Conservation (phyloP, 495 filamentous ascomycete species). For the Xylaria palmicola region DNA sequence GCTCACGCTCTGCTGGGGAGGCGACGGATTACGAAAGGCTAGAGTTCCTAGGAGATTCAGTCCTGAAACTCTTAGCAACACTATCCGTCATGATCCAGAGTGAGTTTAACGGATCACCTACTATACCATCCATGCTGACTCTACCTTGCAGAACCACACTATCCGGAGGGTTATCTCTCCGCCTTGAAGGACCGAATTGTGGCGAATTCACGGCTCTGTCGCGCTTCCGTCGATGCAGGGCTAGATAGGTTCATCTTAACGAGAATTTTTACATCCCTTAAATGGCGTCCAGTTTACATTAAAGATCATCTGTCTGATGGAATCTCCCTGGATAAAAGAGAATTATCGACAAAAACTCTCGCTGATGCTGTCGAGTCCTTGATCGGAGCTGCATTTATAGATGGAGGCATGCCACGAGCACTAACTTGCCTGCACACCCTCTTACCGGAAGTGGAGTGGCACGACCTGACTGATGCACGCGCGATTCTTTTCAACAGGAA, state of each 20-base stretch:
- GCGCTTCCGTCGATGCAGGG: constrained; percentile 59
- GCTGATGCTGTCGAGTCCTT: constrained; percentile 88
- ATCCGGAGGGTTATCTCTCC: constrained; percentile 79
- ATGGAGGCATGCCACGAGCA: constrained; percentile 66
- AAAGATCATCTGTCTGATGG: constrained; percentile 42
- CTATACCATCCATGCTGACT: background rate
- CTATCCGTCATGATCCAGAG: constrained; percentile 62
- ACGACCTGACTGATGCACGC: constrained; percentile 33
- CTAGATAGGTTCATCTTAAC: constrained; percentile 75
- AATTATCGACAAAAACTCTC: constrained; percentile 73
- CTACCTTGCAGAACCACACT: constrained; percentile 51
- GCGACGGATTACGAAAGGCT: constrained; percentile 76
- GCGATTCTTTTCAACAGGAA: constrained; percentile 33
- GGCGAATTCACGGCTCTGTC: constrained; percentile 67
- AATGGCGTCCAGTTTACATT: constrained; percentile 69
- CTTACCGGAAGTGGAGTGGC: constrained; percentile 62
- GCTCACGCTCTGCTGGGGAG: constrained; percentile 60
- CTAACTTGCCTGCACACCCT: constrained; percentile 64
- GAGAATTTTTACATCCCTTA: constrained; percentile 61
- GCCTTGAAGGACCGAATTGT: constrained; percentile 66
- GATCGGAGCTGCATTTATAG: constrained; percentile 73
- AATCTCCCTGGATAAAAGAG: constrained; percentile 14
- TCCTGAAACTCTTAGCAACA: constrained; percentile 77
- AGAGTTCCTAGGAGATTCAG: constrained; percentile 84
- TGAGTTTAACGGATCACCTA: constrained; percentile 22